Evolutionary conservation across 1,284 basidiomycete species (phyloP).

Genomic region (Somion occarium): DNA sequence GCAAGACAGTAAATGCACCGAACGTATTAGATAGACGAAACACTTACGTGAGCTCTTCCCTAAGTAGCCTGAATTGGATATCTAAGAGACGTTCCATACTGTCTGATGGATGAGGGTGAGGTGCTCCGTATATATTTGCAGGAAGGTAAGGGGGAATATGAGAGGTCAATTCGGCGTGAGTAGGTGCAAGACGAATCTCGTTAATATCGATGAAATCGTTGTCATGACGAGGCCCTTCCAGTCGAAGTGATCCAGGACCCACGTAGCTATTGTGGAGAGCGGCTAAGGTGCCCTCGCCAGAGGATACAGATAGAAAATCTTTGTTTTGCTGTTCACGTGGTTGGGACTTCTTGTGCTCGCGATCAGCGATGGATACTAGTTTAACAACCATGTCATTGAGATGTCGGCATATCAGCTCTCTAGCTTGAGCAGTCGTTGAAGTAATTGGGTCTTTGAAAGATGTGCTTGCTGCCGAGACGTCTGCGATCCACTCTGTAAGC

Average conservation of each 20-base stretch:
- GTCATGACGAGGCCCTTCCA: slow-evolving; percentile 54
- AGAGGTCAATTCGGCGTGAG: slow-evolving; percentile 53
- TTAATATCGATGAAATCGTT: slow-evolving; percentile 57
- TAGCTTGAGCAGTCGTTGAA: slow-evolving; percentile 37
- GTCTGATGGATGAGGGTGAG: slow-evolving; percentile 49
- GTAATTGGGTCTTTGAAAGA: no score
- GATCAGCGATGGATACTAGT: slow-evolving; percentile 13
- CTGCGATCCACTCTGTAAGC: no score
- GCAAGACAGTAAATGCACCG: no score
- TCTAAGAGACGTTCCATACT: slow-evolving; percentile 64
- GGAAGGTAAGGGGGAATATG: slow-evolving; percentile 49
- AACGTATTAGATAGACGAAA: background rate
- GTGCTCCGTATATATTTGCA: slow-evolving; percentile 48
- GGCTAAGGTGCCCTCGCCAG: slow-evolving; percentile 15
- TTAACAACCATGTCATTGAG: slow-evolving; percentile 35
- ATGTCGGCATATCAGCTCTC: slow-evolving; percentile 37
- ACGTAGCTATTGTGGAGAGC: slow-evolving; percentile 39
- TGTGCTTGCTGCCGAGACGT: no score
- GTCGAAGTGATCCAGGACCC: slow-evolving; percentile 47
- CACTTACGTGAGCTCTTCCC: slow-evolving; percentile 63
- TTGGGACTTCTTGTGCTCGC: slow-evolving; percentile 10
- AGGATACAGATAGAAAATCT: no score
- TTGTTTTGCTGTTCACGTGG: slow-evolving; percentile 33
- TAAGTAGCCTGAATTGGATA: slow-evolving; percentile 63
- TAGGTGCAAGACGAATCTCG: slow-evolving; percentile 58